A percentile compares a stretch with the other conserved stretches of the same genome.
Evolutionary conservation across 176 grass and related monocot genomes (phyloP).

Genomic region (Cocos nucifera): DNA sequence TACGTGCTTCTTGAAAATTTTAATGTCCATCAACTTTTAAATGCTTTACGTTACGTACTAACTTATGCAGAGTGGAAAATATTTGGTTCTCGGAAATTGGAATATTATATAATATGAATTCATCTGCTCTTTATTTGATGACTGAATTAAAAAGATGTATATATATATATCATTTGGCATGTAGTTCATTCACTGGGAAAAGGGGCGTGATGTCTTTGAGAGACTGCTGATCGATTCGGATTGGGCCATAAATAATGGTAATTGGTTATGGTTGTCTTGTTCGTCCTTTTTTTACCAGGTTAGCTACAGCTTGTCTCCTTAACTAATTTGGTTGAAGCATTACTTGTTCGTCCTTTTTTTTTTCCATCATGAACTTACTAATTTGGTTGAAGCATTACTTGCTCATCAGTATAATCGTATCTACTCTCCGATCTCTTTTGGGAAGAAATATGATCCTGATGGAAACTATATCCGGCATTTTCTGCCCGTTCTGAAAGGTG

Average conservation of each 20-base stretch:
- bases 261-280: slow-evolving; percentile 93
- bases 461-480: slow-evolving; percentile 86
- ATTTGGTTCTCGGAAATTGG: no score
- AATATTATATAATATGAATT: background rate
- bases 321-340: background rate
- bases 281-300: slow-evolving; percentile 97
- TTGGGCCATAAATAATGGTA: slow-evolving; percentile 89
- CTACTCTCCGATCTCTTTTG: slow-evolving; percentile 83
- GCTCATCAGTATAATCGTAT: slow-evolving; percentile 57
- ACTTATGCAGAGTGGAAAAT: no score
- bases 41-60: no score
- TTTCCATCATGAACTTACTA: background rate
- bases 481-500: slow-evolving; percentile 78
- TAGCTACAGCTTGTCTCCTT: background rate
- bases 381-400: slow-evolving; percentile 2
- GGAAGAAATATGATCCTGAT: slow-evolving; percentile 85
- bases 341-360: slow-evolving; percentile 1
- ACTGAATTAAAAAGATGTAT: background rate
- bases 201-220: slow-evolving; percentile 85
- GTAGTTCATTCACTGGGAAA: slow-evolving; percentile 95
- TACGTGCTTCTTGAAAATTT: no score
- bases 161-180: background rate
- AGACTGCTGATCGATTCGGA: slow-evolving; percentile 82
- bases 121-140: background rate
- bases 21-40: no score